Evolutionary conservation across 768 basidiomycete genomes (phyloP).

Genomic region (Auriscalpium microsporum): DNA sequence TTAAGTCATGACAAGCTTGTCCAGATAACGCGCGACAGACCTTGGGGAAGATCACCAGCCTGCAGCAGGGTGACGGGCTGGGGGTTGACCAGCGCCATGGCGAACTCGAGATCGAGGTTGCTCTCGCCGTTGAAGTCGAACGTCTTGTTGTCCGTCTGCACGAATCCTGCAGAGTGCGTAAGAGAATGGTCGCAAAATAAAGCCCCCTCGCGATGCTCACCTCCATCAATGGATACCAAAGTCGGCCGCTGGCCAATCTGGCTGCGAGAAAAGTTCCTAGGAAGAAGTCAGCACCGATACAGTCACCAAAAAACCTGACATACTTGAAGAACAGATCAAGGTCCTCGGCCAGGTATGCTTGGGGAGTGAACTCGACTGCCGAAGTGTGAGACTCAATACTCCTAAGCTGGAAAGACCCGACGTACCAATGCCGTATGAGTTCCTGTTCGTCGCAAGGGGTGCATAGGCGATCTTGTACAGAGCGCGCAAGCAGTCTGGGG

Average conservation of each 20-base stretch:
- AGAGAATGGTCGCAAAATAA: conserved; percentile 18
- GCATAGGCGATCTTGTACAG: conserved; percentile 49
- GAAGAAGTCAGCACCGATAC: not conserved
- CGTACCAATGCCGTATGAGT: conserved; percentile 45
- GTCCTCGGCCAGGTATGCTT: conserved; percentile 34
- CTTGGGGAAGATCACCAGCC: not conserved
- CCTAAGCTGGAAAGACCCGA: not conserved
- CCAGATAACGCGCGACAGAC: not conserved
- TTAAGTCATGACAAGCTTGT: not conserved
- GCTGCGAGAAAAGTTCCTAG: conserved; percentile 30
- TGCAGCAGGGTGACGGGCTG: conserved; percentile 15
- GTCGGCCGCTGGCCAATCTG: conserved; percentile 33
- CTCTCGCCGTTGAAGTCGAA: conserved; percentile 55
- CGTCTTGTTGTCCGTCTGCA: conserved; percentile 33
- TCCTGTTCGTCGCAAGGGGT: conserved; percentile 34
- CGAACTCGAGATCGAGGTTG: conserved; percentile 66
- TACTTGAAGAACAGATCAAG: conserved; percentile 32
- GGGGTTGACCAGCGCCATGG: conserved; percentile 38
- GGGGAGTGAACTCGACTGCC: conserved; percentile 35
- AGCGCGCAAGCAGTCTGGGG: conserved; percentile 48
- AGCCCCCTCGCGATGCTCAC: conserved; percentile 17
- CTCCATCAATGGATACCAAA: conserved; percentile 27
- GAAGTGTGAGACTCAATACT: not conserved
- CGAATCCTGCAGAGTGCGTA: conserved; percentile 26
- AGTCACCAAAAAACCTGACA: not conserved